A percentile compares a stretch with the other conserved stretches of the same genome.
phyloP scores from a whole-genome alignment of 2,329 filamentous ascomycete genomes.

The Alternaria brassicicola region DNA sequence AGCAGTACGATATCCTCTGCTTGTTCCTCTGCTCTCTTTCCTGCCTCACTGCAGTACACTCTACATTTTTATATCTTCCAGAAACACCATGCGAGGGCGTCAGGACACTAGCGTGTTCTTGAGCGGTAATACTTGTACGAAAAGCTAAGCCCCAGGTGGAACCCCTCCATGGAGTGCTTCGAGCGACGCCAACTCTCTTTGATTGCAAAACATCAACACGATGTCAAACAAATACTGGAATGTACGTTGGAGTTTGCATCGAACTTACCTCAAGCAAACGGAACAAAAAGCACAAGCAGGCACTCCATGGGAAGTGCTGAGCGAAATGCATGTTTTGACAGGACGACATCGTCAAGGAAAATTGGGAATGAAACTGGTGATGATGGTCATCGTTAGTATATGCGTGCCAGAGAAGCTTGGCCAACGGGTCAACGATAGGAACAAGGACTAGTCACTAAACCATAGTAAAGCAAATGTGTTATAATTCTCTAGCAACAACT shows the following conservation, averaged over 20 bases:
- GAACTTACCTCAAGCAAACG: not conserved
- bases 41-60: no score
- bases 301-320: not conserved
- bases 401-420: not conserved
- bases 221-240: not conserved
- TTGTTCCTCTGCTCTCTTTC: no score
- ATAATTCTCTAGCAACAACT: not conserved
- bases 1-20: no score
- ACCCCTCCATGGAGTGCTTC: no score
- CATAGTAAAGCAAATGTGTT: not conserved
- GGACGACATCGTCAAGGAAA: not conserved
- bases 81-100: no score
- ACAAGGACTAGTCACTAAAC: not conserved
- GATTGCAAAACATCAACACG: no score
- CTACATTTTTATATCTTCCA: no score
- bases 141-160: no score
- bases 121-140: no score
- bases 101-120: no score
- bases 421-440: not conserved
- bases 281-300: not conserved
- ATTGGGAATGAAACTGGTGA: not conserved
- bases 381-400: not conserved
- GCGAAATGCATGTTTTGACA: not conserved
- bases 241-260: not conserved
- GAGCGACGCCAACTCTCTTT: no score